Base-by-base conservation (phyloP, 2,329 filamentous ascomycete genomes). In the Botryotinia narcissicola region DNA sequence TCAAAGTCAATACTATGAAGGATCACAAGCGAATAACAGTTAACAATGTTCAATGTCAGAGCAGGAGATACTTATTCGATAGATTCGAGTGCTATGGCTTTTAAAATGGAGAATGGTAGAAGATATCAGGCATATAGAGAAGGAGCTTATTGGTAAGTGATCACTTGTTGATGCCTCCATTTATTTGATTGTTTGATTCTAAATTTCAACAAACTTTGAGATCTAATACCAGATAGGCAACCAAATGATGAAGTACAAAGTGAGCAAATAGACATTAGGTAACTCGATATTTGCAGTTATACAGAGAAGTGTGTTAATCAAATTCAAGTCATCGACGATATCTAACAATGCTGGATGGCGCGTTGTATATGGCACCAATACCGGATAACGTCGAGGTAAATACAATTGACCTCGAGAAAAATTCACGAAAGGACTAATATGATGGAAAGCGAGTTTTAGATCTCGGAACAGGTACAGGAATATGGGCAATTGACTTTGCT, bases 91-190 rank as follows among this genome's bases (percentile, higher is more conserved):
- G 78, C 80, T 40, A 79, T 76, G 29, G 72, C 75, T 25, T 80
- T 80, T 73, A 78, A 75, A 10, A 71, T 78, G 25, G 85, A 87
- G 74, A 86, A 87, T 73, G 86, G 86, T 4, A 81, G 86, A 1
- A 81, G 85, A 3, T 87, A 87, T 72, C 86, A 87, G 72, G 81
- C 80, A 4, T 84, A 81, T 75, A 83, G 84, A 67, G 83, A 85
- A 48, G 86, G 85, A 0, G 78, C 82, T 16, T 80, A 80, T 63
- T 80, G 78, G 78, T 78, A 60, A 70, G 73, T 73, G 9, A 16
- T 35, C 42, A 22, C 22, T 54, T 37, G 35, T 48, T 32, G 29
- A 42, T 40, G 25, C 37, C 18, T 70, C 35, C 22, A 35, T 40
- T 29, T 35, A n/a, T 44, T 59, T 32, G 32, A 42, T 25, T 71